These are phyloP conservation scores for Inga laurina DNA, from an alignment of 306 rosid genomes.

Conservation along the genomic window DNA sequence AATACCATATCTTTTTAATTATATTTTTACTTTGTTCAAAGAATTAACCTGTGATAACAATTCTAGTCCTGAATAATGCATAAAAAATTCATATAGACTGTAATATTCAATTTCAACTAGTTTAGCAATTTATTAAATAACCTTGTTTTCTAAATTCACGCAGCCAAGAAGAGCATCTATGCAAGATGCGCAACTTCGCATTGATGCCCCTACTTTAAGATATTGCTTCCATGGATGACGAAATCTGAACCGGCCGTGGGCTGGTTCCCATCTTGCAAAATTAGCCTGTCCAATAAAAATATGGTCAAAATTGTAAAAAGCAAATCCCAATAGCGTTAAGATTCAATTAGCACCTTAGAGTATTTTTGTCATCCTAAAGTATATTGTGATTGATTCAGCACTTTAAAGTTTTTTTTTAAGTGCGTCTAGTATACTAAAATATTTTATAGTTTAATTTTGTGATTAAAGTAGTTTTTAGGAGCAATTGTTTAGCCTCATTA, in stretches of 20 bases:
- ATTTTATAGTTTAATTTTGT: too few species aligned
- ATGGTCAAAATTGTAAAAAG: neutral
- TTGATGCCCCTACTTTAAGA: slow-evolving; percentile 66
- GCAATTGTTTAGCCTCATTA: too few species aligned
- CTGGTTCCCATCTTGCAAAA: slow-evolving; percentile 91
- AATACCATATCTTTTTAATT: too few species aligned
- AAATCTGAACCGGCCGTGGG: slow-evolving; percentile 76
- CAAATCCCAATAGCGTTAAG: too few species aligned
- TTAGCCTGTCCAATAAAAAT: slow-evolving; percentile 57
- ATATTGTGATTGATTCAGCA: too few species aligned
- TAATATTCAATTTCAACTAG: neutral
- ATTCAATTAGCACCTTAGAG: too few species aligned
- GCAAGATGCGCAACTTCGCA: slow-evolving; percentile 79
- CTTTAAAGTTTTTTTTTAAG: too few species aligned
- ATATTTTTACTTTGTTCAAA: too few species aligned
- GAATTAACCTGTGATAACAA: neutral
- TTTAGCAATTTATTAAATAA: slow-evolving; percentile 21
- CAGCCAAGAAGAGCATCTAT: slow-evolving; percentile 81
- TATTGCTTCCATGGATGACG: slow-evolving; percentile 90
- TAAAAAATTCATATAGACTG: too few species aligned
- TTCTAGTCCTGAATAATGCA: neutral
- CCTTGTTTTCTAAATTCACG: slow-evolving; percentile 60
- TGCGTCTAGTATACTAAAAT: too few species aligned
- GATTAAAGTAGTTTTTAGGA: too few species aligned
- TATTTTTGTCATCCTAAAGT: too few species aligned